Evolutionary conservation across 345 rosid genomes (phyloP).

Genomic region (Eucalyptus tenuipes): DNA sequence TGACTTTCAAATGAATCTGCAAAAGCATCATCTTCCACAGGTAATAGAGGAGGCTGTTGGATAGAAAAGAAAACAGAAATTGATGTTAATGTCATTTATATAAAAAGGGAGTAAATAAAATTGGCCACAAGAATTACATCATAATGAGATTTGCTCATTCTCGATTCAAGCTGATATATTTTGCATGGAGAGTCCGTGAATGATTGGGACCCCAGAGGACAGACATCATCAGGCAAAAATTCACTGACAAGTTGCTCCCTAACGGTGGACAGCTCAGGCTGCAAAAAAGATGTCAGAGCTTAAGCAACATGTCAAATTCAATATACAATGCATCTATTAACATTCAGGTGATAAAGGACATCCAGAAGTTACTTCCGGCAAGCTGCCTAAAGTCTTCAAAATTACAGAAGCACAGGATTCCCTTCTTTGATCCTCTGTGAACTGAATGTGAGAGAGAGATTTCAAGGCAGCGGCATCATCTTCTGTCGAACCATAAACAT

Average conservation of each 20-base stretch:
- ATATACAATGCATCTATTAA: not conserved
- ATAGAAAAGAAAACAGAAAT: not conserved
- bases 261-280: slow-evolving; percentile 47
- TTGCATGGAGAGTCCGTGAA: slow-evolving; percentile 28
- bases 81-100: not conserved
- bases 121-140: slow-evolving; percentile 14
- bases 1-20: slow-evolving; percentile 30
- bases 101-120: not conserved
- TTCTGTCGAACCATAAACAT: slow-evolving; percentile 54
- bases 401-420: slow-evolving; percentile 61
- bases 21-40: slow-evolving; percentile 48
- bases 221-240: slow-evolving; percentile 79
- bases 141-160: slow-evolving; percentile 13
- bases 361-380: slow-evolving; percentile 35
- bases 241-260: slow-evolving; percentile 53
- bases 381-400: slow-evolving; percentile 47
- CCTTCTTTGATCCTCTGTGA: slow-evolving; percentile 42
- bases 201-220: slow-evolving; percentile 61
- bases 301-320: not conserved
- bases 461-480: slow-evolving; percentile 55
- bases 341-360: not conserved
- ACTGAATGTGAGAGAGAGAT: slow-evolving; percentile 43
- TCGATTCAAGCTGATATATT: slow-evolving; percentile 18
- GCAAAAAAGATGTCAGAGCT: slow-evolving; percentile 2
- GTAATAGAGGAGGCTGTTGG: slow-evolving; percentile 20